Evolutionary conservation across 2,329 filamentous ascomycete genomes (phyloP), one percentile per base, ranked within the genome.

Genomic region (Lecanicillium sp.): DNA sequence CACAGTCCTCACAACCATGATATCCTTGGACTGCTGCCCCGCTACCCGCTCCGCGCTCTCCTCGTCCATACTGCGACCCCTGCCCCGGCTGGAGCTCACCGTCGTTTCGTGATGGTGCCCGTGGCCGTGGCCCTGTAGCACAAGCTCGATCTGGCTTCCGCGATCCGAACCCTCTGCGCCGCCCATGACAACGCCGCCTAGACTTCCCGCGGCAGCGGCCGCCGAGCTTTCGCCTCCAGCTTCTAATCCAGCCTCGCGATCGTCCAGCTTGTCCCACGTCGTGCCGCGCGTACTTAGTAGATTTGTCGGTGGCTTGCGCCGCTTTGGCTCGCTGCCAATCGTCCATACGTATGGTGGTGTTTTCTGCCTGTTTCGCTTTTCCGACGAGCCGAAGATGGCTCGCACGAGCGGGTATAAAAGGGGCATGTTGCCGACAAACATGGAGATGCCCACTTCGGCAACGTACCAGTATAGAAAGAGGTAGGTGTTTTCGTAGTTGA

Each of bases 391-490:
- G 7, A 57, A 39, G 0, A 71, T 42, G 8, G 66, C 62, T 31
- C 72, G 67, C 20, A 77, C 61, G 15, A 80, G 60, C 0, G 72
- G 70, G 68, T 74, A 80, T 45, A 68, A 71, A 35, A 79, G 71
- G 0, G 77, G 76, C 5, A 81, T 61, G 43, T 81, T 81, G 19
- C 74, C 68, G 13, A 79, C 75, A 35, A 78, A 65, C 29, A 81
- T 64, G 5, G 75, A 73, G 0, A 77, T 77, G 32, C 69, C 73
- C 11, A 69, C 67, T 50, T 81, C 77, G 19, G 74, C 67, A 8
- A 76, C 67, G 46, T 78, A 77, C 75, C 76, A 81, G 46, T 70
- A 70, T 0, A 76, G 67, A 62, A 77, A 81, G 28, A 70, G 56
- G 12, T 62, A 59, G 3, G 71, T 72, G 51, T 75, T 79, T 1